Base-by-base conservation (phyloP, 768 basidiomycete genomes). In the Rhodotorula sphaerocarpa region DNA sequence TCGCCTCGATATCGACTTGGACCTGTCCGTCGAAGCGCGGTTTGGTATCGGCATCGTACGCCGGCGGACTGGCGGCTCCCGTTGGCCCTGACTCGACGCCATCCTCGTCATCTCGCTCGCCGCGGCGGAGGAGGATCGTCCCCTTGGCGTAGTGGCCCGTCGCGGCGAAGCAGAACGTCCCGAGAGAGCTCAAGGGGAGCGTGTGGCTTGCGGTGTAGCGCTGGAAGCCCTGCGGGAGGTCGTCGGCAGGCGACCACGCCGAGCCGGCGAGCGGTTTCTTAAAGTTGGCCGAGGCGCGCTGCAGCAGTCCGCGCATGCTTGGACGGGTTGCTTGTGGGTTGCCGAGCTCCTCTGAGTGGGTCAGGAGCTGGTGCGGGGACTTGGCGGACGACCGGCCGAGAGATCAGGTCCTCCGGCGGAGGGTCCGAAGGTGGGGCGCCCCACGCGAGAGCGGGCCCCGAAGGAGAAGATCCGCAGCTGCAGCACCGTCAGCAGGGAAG, bases 111-210 rank as follows among this genome's bases (percentile, higher is more conserved):
- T 42, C 43, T 3, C 54, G 43, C 33, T n/a, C n/a, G n/a, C n/a
- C n/a, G n/a, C n/a, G n/a, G n/a, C 31, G n/a, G 16, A 55, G n/a
- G 23, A 45, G n/a, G 43, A 55, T 15, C 0, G 43, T 55, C 5
- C 54, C 54, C 21, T 25, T 23, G 7, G 12, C 3, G 33, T 55
- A 55, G 31, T 25, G 7, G 30, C 54, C 54, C 1, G 14, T 12
- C 20, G 54, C 23, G 44, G 30, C 42, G 44, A 55, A 46, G n/a
- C 21, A 14, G 54, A 55, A 33, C 28, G 43, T 25, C 15, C 31
- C 54, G 33, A 55, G 44, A 6, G 54, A 46, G 54, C 54, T 55
- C 21, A 55, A 3, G 5, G 54, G 54, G 31, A 46, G 43, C n/a
- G 43, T 6, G 54, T 44, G 30, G 31, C 7, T 15, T 1, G 14